Conservation (phyloP, 1,284 basidiomycete genomes). For the Rhodotorula mucilaginosa region DNA sequence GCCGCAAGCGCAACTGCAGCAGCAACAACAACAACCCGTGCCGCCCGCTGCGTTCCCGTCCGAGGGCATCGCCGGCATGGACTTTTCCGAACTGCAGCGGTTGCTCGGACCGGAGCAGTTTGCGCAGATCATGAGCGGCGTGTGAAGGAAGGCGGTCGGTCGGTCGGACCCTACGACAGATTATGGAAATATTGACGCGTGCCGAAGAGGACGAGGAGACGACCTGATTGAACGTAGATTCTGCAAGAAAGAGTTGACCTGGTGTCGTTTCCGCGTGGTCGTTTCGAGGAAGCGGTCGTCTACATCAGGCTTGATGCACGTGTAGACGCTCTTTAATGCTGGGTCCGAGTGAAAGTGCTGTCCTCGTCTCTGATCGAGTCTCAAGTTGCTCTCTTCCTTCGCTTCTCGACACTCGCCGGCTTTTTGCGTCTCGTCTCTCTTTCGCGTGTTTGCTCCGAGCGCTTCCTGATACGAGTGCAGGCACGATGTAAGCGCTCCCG, state of each 20-base stretch:
- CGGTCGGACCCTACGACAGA: not conserved
- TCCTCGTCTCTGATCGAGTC: not conserved
- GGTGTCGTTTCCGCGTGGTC: too few relatives aligned
- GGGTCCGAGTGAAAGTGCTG: too few relatives aligned
- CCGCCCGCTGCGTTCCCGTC: not conserved
- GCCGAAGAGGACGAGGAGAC: not conserved
- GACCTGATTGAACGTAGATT: too few relatives aligned
- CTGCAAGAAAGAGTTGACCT: too few relatives aligned
- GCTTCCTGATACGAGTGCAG: not conserved
- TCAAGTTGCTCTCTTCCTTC: not conserved
- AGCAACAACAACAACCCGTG: not conserved
- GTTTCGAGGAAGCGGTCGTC: too few relatives aligned
- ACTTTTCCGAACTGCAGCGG: constrained; percentile 33
- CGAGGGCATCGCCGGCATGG: constrained; percentile 21
- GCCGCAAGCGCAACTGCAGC: not conserved
- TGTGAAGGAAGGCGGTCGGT: not conserved
- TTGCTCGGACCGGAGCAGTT: constrained; percentile 31
- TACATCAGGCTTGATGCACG: too few relatives aligned
- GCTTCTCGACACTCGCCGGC: not conserved
- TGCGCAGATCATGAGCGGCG: constrained; percentile 25
- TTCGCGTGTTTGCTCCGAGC: not conserved
- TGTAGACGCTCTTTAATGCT: too few relatives aligned
- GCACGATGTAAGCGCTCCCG: not conserved
- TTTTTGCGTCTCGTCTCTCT: not conserved
- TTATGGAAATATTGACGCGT: not conserved